Evolutionary conservation across 352 stramenopile genomes (phyloP).

Genomic region (Globisporangium polare): DNA sequence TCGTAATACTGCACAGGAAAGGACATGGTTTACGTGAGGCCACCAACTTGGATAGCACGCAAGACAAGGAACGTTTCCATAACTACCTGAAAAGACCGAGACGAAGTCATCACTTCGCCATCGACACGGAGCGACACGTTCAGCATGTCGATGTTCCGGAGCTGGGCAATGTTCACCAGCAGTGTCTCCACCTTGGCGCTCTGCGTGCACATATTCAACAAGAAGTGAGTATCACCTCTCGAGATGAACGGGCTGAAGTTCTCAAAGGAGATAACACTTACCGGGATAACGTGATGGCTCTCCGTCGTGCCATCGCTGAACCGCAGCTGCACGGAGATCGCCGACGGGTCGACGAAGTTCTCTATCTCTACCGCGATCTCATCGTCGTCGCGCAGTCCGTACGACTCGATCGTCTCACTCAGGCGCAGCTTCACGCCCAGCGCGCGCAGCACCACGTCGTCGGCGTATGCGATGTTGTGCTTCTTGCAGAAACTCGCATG

Average conservation of each 20-base stretch:
- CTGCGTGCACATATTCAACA: slow-evolving; percentile 18
- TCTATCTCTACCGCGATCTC: slow-evolving; percentile 57
- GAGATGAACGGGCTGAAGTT: not conserved
- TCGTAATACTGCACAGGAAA: slow-evolving; percentile 45
- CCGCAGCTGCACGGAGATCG: slow-evolving; percentile 42
- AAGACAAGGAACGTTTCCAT: too few relatives aligned
- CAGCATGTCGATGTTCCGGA: slow-evolving; percentile 21
- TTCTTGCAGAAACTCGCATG: slow-evolving; percentile 59
- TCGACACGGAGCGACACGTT: slow-evolving; percentile 46
- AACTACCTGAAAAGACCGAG: slow-evolving; percentile 50
- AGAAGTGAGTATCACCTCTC: not conserved
- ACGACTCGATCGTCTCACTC: slow-evolving; percentile 38
- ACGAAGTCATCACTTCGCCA: slow-evolving; percentile 40
- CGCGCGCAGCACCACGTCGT: slow-evolving; percentile 53
- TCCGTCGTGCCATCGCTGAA: slow-evolving; percentile 33
- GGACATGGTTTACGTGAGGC: not conserved
- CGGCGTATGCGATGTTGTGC: slow-evolving; percentile 38
- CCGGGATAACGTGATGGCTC: slow-evolving; percentile 34
- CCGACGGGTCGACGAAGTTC: slow-evolving; percentile 26
- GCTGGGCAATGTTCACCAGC: slow-evolving; percentile 24
- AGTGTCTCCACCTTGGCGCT: slow-evolving; percentile 40
- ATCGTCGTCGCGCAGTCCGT: slow-evolving; percentile 52
- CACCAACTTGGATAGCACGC: not conserved
- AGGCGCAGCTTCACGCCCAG: slow-evolving; percentile 38
- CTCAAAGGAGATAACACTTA: slow-evolving; percentile 14